Percentiles rank a stretch among this genome's conserved stretches.
phyloP scores from a whole-genome alignment of 768 basidiomycete genomes.

The Suillus fuscotomentosus region DNA sequence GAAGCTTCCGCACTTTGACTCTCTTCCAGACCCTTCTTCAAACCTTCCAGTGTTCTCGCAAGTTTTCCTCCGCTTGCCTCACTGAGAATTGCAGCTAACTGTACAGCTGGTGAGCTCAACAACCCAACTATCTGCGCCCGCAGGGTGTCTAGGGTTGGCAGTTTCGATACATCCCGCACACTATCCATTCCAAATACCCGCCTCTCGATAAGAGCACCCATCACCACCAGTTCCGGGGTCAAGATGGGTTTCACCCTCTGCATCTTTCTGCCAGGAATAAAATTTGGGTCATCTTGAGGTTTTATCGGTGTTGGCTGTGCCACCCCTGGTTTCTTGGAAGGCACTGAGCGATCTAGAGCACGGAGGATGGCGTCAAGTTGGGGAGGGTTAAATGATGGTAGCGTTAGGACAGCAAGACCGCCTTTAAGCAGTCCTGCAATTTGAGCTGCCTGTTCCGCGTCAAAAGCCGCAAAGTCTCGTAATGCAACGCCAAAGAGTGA shows the following conservation, averaged over 20 bases:
- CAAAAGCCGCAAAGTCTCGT: constrained; percentile 55
- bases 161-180: constrained; percentile 61
- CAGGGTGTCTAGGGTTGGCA: constrained; percentile 78
- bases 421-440: constrained; percentile 61
- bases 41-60: constrained; percentile 72
- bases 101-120: constrained; percentile 70
- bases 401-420: constrained; percentile 61
- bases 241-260: constrained; percentile 55
- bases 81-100: constrained; percentile 68
- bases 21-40: constrained; percentile 67
- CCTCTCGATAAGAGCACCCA: constrained; percentile 81
- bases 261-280: constrained; percentile 66
- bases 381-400: constrained; percentile 70
- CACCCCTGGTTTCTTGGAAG: constrained; percentile 53
- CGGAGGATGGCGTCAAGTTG: constrained; percentile 66
- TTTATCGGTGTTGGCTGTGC: constrained; percentile 50
- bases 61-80: constrained; percentile 68
- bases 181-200: constrained; percentile 59
- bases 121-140: constrained; percentile 84
- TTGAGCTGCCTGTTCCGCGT: constrained; percentile 43
- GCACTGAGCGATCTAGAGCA: constrained; percentile 64
- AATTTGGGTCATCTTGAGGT: constrained; percentile 55
- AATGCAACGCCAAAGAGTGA: constrained; percentile 79
- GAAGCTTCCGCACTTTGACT: constrained; percentile 22
- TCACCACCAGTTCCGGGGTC: constrained; percentile 65